Evolutionary conservation across 352 stramenopile genomes (phyloP).

Genomic region (Elongisporangium prolatum): DNA sequence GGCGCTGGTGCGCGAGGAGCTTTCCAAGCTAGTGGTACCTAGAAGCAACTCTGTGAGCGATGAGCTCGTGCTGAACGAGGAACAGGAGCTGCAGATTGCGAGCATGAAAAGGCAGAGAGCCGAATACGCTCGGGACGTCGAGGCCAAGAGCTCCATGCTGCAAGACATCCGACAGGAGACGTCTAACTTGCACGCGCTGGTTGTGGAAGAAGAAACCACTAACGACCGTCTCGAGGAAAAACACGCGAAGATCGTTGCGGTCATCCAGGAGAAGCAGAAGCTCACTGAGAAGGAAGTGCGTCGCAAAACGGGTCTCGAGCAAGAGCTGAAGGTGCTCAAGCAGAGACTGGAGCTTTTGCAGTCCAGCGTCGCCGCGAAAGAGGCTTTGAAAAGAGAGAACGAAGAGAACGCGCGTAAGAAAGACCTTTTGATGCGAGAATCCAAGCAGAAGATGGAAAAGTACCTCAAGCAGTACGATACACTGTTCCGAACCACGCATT

Average conservation of each 20-base stretch:
- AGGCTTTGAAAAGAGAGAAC: conserved; percentile 45
- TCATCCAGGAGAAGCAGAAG: conserved; percentile 65
- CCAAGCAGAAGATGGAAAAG: conserved; percentile 87
- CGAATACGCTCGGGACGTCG: conserved; percentile 62
- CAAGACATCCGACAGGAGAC: conserved; percentile 65
- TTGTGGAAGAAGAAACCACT: conserved; percentile 57
- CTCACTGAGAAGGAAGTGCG: conserved; percentile 54
- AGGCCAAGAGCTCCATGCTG: conserved; percentile 61
- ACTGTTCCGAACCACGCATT: conserved; percentile 76
- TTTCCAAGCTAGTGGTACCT: conserved; percentile 51
- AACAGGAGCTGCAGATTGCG: conserved; percentile 65
- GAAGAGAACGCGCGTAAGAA: conserved; percentile 60
- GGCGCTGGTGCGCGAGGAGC: conserved; percentile 54
- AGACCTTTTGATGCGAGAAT: conserved; percentile 68
- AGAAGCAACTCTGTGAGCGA: neutral
- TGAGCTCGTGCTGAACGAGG: conserved; percentile 58
- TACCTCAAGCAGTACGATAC: conserved; percentile 85
- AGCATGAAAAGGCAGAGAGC: conserved; percentile 68
- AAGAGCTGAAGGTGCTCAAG: conserved; percentile 70
- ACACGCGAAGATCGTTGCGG: conserved; percentile 24
- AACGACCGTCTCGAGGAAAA: conserved; percentile 59
- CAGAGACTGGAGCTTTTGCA: conserved; percentile 46
- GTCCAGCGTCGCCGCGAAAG: conserved; percentile 30
- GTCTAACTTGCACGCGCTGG: conserved; percentile 51
- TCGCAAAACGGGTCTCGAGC: conserved; percentile 61